phyloP scores from a whole-genome alignment of 2,329 filamentous ascomycete genomes.

The Metarhizium brunneum region DNA sequence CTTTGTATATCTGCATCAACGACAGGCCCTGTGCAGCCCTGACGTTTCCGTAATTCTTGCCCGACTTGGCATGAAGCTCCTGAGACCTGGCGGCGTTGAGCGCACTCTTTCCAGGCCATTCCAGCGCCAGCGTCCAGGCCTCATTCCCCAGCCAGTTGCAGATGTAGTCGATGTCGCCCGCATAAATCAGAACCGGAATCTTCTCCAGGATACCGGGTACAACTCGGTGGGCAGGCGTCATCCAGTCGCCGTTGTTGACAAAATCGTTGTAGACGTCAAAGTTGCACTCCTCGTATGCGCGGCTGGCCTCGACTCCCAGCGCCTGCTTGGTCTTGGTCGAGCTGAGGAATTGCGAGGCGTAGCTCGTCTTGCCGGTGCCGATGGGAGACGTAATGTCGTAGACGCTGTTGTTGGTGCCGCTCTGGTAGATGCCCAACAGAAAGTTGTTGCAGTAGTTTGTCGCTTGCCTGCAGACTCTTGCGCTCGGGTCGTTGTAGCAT shows the following conservation, averaged over 20 bases:
- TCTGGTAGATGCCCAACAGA: conserved; percentile 84
- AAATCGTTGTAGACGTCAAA: conserved; percentile 97
- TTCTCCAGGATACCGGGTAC: conserved; percentile 78
- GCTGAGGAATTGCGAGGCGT: conserved; percentile 82
- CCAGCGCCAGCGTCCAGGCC: conserved; percentile 85
- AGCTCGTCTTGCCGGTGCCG: conserved; percentile 81
- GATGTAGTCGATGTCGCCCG: conserved; percentile 79
- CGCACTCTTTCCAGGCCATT: conserved; percentile 78
- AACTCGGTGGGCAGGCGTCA: conserved; percentile 89
- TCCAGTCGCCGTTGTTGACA: conserved; percentile 79
- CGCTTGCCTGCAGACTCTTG: conserved; percentile 84
- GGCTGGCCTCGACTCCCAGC: conserved; percentile 77
- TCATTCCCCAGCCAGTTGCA: conserved; percentile 98
- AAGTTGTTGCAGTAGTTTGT: conserved; percentile 98
- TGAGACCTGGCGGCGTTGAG: conserved; percentile 64
- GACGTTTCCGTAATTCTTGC: conserved; percentile 55
- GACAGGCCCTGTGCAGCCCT: conserved; percentile 90
- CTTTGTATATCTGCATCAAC: conserved; percentile 79
- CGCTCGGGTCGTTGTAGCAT: conserved; percentile 86
- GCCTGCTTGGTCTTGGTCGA: conserved; percentile 71
- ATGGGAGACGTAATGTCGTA: conserved; percentile 90
- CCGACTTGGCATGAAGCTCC: conserved; percentile 52
- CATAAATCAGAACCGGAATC: conserved; percentile 92
- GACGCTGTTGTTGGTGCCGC: conserved; percentile 72
- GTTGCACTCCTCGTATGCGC: conserved; percentile 83